A percentile compares a stretch with the other conserved stretches of the same genome.
These are phyloP conservation scores for Plasmopara muralis DNA, from an alignment of 352 stramenopile species.

Conservation along the genomic window DNA sequence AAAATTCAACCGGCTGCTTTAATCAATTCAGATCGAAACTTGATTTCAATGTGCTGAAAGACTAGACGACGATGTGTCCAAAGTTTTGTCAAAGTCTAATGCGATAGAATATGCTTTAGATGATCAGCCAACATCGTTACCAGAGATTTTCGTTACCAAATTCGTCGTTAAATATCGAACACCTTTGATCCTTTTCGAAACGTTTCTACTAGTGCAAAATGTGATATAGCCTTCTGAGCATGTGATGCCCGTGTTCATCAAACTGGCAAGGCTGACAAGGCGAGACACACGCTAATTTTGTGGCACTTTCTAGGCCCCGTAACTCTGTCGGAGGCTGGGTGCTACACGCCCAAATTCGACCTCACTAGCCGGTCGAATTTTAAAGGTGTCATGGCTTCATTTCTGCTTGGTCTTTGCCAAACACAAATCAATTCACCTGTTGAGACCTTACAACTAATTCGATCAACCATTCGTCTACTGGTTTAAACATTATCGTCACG, in stretches of 20 bases:
- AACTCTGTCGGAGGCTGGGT: not conserved
- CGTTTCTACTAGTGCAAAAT: not conserved
- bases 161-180: not conserved
- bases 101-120: conserved; percentile 7
- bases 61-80: too few relatives aligned
- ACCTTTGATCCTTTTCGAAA: not conserved
- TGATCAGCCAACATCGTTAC: not conserved
- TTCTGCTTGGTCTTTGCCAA: conserved; percentile 3
- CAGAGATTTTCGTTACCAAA: not conserved
- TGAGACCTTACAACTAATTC: conserved; percentile 1
- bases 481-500: conserved; percentile 4
- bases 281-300: conserved; percentile 3
- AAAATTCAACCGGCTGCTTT: too few relatives aligned
- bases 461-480: conserved; percentile 1
- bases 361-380: conserved; percentile 1
- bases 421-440: not conserved
- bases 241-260: conserved; percentile 1
- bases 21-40: too few relatives aligned
- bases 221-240: not conserved
- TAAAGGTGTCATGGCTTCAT: conserved; percentile 1
- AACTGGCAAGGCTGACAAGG: conserved; percentile 2
- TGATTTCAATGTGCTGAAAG: too few relatives aligned
- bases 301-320: conserved; percentile 1
- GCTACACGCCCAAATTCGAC: not conserved
- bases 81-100: not conserved